These are phyloP conservation scores for Aureobasidium lini DNA, from an alignment of 2,329 filamentous ascomycete genomes.

Conservation along the genomic window DNA sequence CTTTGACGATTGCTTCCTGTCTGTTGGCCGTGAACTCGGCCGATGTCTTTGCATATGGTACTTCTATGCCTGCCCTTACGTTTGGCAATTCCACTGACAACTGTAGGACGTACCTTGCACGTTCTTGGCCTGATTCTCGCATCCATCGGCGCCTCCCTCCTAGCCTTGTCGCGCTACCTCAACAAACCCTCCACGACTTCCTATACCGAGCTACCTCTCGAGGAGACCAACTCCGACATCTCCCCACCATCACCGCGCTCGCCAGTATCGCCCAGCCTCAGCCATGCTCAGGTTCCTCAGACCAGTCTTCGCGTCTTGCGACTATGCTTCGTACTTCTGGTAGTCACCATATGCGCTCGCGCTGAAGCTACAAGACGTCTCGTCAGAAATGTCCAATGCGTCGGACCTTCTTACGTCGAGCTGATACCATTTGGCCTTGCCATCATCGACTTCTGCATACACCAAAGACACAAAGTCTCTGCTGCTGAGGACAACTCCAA, in stretches of 20 bases:
- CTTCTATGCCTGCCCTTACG: no score
- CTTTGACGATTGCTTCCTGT: conserved; percentile 24
- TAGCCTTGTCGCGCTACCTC: conserved; percentile 31
- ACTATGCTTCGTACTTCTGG: conserved; percentile 22
- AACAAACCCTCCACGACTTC: not conserved
- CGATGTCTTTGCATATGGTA: conserved; percentile 10
- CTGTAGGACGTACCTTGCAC: conserved; percentile 30
- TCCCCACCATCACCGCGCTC: not conserved
- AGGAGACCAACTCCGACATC: conserved; percentile 16
- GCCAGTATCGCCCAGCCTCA: not conserved
- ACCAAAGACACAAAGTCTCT: conserved; percentile 16
- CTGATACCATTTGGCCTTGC: conserved; percentile 25
- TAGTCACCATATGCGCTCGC: conserved; percentile 26
- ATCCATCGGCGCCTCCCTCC: conserved; percentile 31
- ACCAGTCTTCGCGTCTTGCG: conserved; percentile 23
- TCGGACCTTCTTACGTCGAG: conserved; percentile 20
- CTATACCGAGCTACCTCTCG: conserved; percentile 24
- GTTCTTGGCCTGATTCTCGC: conserved; percentile 36
- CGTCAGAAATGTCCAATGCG: conserved; percentile 37
- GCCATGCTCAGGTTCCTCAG: conserved; percentile 18
- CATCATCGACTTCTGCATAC: conserved; percentile 21
- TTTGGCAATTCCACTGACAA: not conserved
- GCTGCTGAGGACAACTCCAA: conserved; percentile 19
- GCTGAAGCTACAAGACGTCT: conserved; percentile 35
- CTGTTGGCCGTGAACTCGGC: conserved; percentile 18